Evolutionary conservation across 345 rosid species (phyloP), one percentile per base, ranked within the genome.

Genomic region (Citrus sinensis): DNA sequence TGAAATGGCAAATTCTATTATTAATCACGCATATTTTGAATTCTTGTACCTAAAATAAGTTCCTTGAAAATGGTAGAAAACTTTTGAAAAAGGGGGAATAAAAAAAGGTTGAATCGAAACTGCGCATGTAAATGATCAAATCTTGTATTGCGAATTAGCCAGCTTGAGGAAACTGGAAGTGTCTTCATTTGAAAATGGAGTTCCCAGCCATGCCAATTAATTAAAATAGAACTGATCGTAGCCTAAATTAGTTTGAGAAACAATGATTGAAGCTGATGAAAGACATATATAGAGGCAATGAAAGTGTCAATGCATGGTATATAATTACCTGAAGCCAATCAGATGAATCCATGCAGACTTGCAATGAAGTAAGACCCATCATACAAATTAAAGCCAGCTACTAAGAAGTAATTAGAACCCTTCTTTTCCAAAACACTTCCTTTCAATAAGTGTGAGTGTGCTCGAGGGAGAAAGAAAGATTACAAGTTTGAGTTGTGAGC

Each of bases 261-360:
- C 46, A 27, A 49, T 49, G 71, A 22, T 51, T 22, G 54, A 32
- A 56, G 75, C 9, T 13, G 34, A 67, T 42, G 46, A 54, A 56
- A 58, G 66, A 4, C 32, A 40, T 17, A 42, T 29, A 42, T 35
- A 34, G n/a, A 20, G 54, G n/a, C 30, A 72, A 22, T 8, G 42
- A 85, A 67, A 66, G 75, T 68, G 22, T 35, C 27, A 20, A 62
- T 64, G 61, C 73, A 40, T 59, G 27, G 58, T 42, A n/a, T 46
- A 19, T 17, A 54, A 14, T 69, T 80, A 93, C 99, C 96, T 93
- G 98, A 32, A 95, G 89, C 99, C 98, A 95, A 37, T 93, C 97
- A 55, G 96, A 73, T 59, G 97, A 92, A 84, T 95, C 98, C 98
- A 93, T 91, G 93, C 96, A 95, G 76, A 90, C 96, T 86, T 90